Base-by-base conservation (phyloP, 345 rosid species). In the Melaleuca alternifolia region DNA sequence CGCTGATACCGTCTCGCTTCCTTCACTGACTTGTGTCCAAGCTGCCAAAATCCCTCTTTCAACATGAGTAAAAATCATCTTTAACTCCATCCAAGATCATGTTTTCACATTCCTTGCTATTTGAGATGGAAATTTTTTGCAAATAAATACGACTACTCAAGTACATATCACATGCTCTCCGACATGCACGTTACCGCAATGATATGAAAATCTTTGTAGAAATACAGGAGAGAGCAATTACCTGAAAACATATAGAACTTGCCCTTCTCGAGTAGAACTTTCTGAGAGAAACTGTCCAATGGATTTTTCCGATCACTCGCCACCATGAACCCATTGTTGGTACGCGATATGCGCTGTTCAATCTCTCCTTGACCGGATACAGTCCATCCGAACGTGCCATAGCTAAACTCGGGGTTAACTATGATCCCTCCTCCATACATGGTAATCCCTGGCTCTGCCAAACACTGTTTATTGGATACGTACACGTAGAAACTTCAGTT, bases 181-280 rank as follows among this genome's bases (percentile, higher is more conserved):
- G 0, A 30, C 76, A 30, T 15, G 11, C 21, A 62, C 0, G 44
- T 62, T 7, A 30, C 76, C 14, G 21, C 21, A 41, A 30, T 41
- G 0, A 30, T 8, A 82, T 24, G 20, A 82, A 11, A 48, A 50
- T 44, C 51, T 82, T 18, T 15, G 84, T 44, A 24, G 54, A 77
- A 6, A 52, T 33, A 6, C 12, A 37, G 28, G 51, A 30, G 46
- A 46, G 46, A 65, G 5, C 16, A 65, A 52, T 71, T 30, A 85
- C 99, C 98, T 57, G 98, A 93, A 89, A 96, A 92, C 83, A 87
- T 90, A 71, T 96, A 95, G 77, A 93, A 87, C n/a, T 87, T 89
- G 86, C 96, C 93, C 77, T 92, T 52, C 82, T 88, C 87, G 82
- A 96, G 86, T 23, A 90, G 92, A 86, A 92, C 91, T 83, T 82